Evolutionary conservation across 1,284 basidiomycete genomes (phyloP), one percentile per base, ranked within the genome.

Genomic region (Fistulinella staudtii): DNA sequence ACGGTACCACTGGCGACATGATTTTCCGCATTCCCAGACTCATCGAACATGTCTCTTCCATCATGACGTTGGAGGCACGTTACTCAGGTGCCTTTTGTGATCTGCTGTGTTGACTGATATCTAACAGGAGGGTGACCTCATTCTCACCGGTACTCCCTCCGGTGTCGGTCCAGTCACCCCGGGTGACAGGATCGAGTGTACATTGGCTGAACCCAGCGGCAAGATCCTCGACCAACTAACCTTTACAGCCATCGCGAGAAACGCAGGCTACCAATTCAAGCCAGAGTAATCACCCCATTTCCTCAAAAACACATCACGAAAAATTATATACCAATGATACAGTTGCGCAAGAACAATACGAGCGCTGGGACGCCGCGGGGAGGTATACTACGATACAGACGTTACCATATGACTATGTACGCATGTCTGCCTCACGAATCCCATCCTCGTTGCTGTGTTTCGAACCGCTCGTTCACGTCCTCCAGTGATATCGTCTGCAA

Each of bases 21-120:
- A 89, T 98, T 51, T 95, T 95, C 73, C 75, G 76, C 36, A 91
- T 99, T 35, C 92, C 94, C 1, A 74, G 80, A n/a, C 76, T 99
- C 43, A 88, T 99, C 55, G 80, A 89, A 54, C 93, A 96, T 59
- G 79, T 96, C 37, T 94, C 93, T 3, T 87, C 88, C 14, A 96
- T 99, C 66, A 98, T 98, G 93, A 85, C 84, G 1, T 76, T 98
- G 15, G 93, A 97, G 75, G 90, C 85, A 33, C 56, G 82, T 61
- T 31, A 0, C 53, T 7, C 13, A 29, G 21, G 1, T 17, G 14
- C 13, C n/a, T n/a, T n/a, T 35, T 11, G 35, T 24, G 17, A 8
- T 5, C 3, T 43, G 18, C 17, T 18, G 23, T 20, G 11, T 29
- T 40, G 28, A 36, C 18, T 8, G 5, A 8, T 15, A 27, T 46